Base-by-base conservation (phyloP, 2,329 filamentous ascomycete genomes). In the Westerdykella sp. region DNA sequence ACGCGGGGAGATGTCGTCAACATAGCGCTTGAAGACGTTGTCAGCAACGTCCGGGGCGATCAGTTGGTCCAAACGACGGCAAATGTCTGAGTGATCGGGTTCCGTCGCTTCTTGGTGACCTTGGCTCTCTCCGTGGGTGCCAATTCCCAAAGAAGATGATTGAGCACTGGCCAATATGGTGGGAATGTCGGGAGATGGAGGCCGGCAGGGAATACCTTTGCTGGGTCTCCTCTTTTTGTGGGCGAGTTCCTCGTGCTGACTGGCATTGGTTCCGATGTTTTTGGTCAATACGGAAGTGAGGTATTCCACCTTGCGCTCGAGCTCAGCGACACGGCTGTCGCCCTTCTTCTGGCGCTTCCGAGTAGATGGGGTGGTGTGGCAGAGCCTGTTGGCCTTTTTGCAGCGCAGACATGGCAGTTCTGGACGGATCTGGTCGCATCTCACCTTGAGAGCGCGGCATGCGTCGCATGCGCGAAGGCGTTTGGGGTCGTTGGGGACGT, bases 241-340 rank as follows among this genome's bases (percentile, higher is more conserved):
- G 16, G 62, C 61, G 6, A 58, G 57, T 3, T 57, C 59, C 25
- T 28, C 18, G 6, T 21, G 25, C 9, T 12, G 25, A 28, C 4
- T 28, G 25, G 25, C 9, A 12, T 9, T 28, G 11, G 25, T 2
- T 5, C 25, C 25, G 25, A 12, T 5, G 4, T 12, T 28, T 3
- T 28, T 7, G 7, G 4, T 28, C 25, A 28, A 28, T 9, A 28
- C 25, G 25, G 25, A 86, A 6, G 87, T 95, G 62, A 95, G 65
- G 7, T 85, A 86, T 71, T 95, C 88, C 50, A 95, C 91, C 72
- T 94, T 94, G 73, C 84, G 88, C 73, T 95, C 89, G 40, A 96
- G 74, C 71, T 95, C 89, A 7, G 88, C 85, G 11, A 96, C 89
- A 40, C 88, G 78, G 52, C 81, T 91, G 63, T 95, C 90, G 42